Percentiles rank a stretch among this genome's conserved stretches.
These are phyloP conservation scores for Gossypium davidsonii DNA, from an alignment of 441 rosid species.

Conservation along the genomic window DNA sequence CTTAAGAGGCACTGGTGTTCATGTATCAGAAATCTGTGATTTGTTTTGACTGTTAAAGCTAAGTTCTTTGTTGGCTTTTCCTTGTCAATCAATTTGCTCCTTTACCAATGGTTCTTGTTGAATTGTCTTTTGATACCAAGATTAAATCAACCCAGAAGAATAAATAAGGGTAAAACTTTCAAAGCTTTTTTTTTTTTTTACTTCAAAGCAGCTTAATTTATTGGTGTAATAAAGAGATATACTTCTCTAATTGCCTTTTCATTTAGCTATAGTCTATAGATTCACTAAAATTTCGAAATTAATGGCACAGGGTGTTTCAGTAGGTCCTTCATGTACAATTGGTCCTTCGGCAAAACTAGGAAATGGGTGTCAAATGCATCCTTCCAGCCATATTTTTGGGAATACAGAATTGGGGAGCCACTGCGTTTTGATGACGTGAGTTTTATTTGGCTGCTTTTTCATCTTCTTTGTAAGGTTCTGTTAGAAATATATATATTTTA, in stretches of 20 bases:
- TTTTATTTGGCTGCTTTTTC: conserved; percentile 5
- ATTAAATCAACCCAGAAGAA: background rate
- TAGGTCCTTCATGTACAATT: conserved; percentile 80
- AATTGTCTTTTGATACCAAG: background rate
- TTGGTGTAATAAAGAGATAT: background rate
- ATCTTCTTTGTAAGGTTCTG: background rate
- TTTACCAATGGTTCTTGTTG: background rate
- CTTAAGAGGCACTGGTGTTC: too few relatives aligned
- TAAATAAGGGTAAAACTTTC: background rate
- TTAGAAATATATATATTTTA: background rate
- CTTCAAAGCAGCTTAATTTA: background rate
- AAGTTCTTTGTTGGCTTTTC: background rate
- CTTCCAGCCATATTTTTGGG: conserved; percentile 77
- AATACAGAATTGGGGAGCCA: conserved; percentile 61
- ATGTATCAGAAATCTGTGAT: background rate
- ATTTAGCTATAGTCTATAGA: background rate
- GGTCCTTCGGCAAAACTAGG: conserved; percentile 75
- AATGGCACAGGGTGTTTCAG: conserved; percentile 53
- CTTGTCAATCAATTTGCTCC: background rate
- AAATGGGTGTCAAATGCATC: conserved; percentile 59
- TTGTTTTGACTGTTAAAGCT: background rate
- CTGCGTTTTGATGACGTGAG: conserved; percentile 80
- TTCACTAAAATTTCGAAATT: background rate
- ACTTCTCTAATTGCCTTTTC: background rate
- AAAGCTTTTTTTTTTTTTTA: background rate